A percentile compares a stretch with the other conserved stretches of the same genome.
Evolutionary conservation across 2,329 filamentous ascomycete genomes (phyloP).

Genomic region (Beauveria scarabaeidicola): DNA sequence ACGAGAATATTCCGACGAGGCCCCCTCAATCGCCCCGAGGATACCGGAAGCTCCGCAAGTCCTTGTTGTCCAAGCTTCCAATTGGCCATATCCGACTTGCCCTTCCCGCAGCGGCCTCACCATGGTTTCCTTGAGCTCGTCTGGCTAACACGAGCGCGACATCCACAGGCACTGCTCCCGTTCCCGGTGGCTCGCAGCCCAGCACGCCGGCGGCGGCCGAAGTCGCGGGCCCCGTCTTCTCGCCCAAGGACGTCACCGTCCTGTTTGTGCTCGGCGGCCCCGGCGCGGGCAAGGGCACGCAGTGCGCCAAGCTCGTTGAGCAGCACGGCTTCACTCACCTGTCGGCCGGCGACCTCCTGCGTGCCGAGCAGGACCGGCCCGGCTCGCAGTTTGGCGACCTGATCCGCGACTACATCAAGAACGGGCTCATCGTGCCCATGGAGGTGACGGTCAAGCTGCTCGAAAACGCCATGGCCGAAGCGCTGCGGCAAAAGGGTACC

Average conservation of each 20-base stretch:
- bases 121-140: background rate
- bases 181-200: slow-evolving; percentile 31
- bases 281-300: slow-evolving; percentile 92
- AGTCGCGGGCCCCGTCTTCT: slow-evolving; percentile 57
- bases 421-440: slow-evolving; percentile 97
- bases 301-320: slow-evolving; percentile 79
- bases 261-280: slow-evolving; percentile 95
- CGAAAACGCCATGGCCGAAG: slow-evolving; percentile 81
- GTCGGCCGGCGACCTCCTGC: slow-evolving; percentile 84
- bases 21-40: background rate
- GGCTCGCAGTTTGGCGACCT: slow-evolving; percentile 85
- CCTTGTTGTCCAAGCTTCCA: background rate
- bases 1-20: background rate
- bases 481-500: slow-evolving; percentile 43
- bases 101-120: background rate
- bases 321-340: slow-evolving; percentile 91
- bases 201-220: slow-evolving; percentile 28
- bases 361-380: slow-evolving; percentile 81
- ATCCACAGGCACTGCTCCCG: slow-evolving; percentile 10
- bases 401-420: slow-evolving; percentile 88
- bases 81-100: background rate
- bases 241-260: slow-evolving; percentile 70
- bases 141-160: background rate
- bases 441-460: slow-evolving; percentile 91
- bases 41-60: background rate